Conservation (phyloP, 768 basidiomycete species). For the Sarcodon aspratus region DNA sequence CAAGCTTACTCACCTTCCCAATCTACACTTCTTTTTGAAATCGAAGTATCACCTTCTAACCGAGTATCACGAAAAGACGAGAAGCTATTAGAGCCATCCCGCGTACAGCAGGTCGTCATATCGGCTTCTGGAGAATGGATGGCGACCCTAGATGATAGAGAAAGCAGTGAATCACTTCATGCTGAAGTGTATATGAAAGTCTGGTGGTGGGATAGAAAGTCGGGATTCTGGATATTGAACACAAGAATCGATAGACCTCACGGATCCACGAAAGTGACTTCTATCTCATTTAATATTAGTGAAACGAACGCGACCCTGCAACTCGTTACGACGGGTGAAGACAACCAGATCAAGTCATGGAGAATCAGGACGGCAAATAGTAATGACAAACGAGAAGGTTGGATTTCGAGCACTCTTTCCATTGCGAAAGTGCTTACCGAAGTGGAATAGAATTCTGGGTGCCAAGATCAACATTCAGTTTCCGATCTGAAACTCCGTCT, state of each 20-base stretch:
- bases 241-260: slow-evolving; percentile 88
- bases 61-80: slow-evolving; percentile 77
- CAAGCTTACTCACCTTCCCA: slow-evolving; percentile 76
- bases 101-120: slow-evolving; percentile 60
- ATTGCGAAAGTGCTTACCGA: not conserved
- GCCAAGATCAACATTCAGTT: slow-evolving; percentile 59
- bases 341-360: slow-evolving; percentile 78
- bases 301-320: slow-evolving; percentile 21
- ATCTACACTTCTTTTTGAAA: slow-evolving; percentile 66
- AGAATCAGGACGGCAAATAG: slow-evolving; percentile 39
- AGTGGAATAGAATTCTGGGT: slow-evolving; percentile 47
- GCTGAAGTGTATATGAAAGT: slow-evolving; percentile 77
- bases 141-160: slow-evolving; percentile 77
- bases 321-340: slow-evolving; percentile 66
- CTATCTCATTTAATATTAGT: slow-evolving; percentile 57
- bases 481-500: slow-evolving; percentile 56
- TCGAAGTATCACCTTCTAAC: slow-evolving; percentile 92
- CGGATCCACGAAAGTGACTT: slow-evolving; percentile 47
- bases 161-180: slow-evolving; percentile 52
- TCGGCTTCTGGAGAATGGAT: slow-evolving; percentile 77
- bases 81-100: slow-evolving; percentile 58
- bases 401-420: slow-evolving; percentile 9
- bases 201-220: slow-evolving; percentile 74
- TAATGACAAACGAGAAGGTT: slow-evolving; percentile 41
- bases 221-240: slow-evolving; percentile 61